Evolutionary conservation across 768 basidiomycete genomes (phyloP).

Genomic region (Mycena amicta): DNA sequence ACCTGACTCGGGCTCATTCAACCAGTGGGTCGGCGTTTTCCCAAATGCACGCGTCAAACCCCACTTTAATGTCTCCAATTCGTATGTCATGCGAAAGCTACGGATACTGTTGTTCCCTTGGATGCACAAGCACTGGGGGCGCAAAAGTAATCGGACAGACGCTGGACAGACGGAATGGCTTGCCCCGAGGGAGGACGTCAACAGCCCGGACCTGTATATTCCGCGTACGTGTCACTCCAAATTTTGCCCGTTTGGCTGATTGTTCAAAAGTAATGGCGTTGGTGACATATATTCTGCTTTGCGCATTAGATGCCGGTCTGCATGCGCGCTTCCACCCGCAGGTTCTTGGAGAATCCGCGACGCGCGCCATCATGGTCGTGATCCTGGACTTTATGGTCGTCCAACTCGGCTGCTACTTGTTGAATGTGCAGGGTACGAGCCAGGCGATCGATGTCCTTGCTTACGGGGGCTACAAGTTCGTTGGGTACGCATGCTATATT

Average conservation of each 20-base stretch:
- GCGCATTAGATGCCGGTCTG: slow-evolving; percentile 83
- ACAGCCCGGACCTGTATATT: slow-evolving; percentile 95
- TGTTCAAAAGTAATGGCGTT: slow-evolving; percentile 80
- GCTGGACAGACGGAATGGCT: slow-evolving; percentile 76
- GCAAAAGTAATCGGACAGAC: slow-evolving; percentile 67
- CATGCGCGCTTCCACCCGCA: slow-evolving; percentile 83
- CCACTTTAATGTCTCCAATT: slow-evolving; percentile 95
- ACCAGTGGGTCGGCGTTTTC: slow-evolving; percentile 78
- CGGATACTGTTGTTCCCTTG: slow-evolving; percentile 92
- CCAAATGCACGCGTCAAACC: slow-evolving; percentile 81
- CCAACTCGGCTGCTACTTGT: slow-evolving; percentile 89
- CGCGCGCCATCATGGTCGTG: slow-evolving; percentile 82
- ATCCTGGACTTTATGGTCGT: slow-evolving; percentile 88
- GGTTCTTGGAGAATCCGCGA: slow-evolving; percentile 84
- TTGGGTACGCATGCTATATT: slow-evolving; percentile 62
- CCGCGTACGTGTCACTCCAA: slow-evolving; percentile 57
- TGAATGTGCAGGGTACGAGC: slow-evolving; percentile 75
- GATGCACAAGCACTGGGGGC: slow-evolving; percentile 86
- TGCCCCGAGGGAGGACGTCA: slow-evolving; percentile 90
- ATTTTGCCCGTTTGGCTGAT: neutral
- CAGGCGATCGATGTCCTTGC: slow-evolving; percentile 84
- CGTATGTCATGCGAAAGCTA: slow-evolving; percentile 90
- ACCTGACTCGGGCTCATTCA: slow-evolving; percentile 13
- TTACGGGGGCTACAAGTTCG: slow-evolving; percentile 97
- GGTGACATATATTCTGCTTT: slow-evolving; percentile 91